Base-by-base conservation (phyloP, 2,329 filamentous ascomycete species). In the Magnaporthales sp. region DNA sequence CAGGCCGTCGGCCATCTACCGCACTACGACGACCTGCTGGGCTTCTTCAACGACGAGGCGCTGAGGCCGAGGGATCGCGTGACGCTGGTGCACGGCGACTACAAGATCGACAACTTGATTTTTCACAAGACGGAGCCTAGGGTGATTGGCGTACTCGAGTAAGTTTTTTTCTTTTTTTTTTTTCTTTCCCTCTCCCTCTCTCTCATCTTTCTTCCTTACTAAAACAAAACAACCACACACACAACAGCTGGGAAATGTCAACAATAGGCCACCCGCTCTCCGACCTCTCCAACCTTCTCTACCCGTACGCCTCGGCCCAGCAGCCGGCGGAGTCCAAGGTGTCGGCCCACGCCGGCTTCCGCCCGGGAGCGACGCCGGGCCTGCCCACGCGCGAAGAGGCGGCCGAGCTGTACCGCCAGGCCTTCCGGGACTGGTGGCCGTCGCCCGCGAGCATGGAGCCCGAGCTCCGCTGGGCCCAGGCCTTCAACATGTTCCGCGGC, bases 211-310 rank as follows among this genome's bases (percentile, higher is more conserved):
- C 27, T 63, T n/a, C 15, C 38, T 22, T n/a, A 58, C 58, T 13
- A 26, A 13, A 22, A 51, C 22, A 10, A 46, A 60, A n/a, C 24
- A 4, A 29, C 9, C 32, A 9, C 67, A 46, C 13, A 15, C 32
- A 8, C 24, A 29, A 74, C 73, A 87, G 85, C 79, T 98, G 94
- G 94, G 95, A 98, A 80, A 97, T 99, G 92, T 93, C 92, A 46
- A 98, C 95, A 0, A 89, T 97, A 66, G 95, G 95, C n/a, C 94
- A 99, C 76, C 95, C 95, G 1, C 85, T 98, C 26, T 94, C 91
- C 6, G 95, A 99, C 75, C 81, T 98, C 56, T 89, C 89, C 76
- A 98, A 98, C 78, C 82, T 98, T 22, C 77, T 89, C 29, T 80
- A 80, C 8, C 83, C 83, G 9, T 85, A 80, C 71, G 71, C 81